These are phyloP conservation scores for Simplicillium sp. DNA, from an alignment of 2,329 filamentous ascomycete species.

Conservation along the genomic window DNA sequence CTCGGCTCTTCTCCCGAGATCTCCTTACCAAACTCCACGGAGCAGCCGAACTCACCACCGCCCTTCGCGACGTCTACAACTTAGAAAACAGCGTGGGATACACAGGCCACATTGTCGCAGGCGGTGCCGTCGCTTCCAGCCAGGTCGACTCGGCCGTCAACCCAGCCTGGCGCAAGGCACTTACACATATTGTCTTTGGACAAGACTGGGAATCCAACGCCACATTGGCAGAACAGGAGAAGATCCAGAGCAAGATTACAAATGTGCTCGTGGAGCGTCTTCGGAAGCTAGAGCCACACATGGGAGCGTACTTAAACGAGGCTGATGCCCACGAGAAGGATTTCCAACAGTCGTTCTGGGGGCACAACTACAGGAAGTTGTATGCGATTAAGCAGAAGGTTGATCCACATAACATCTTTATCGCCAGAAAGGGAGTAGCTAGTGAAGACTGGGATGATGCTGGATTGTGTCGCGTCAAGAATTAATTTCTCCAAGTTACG, in stretches of 20 bases:
- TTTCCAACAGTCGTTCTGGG: conserved; percentile 26
- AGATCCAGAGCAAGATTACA: conserved; percentile 16
- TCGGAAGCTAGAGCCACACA: conserved; percentile 13
- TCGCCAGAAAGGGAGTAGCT: conserved; percentile 24
- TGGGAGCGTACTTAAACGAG: conserved; percentile 19
- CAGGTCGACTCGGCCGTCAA: conserved; percentile 26
- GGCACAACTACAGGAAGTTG: conserved; percentile 21
- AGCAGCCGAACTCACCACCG: conserved; percentile 11
- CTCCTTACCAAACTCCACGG: conserved; percentile 17
- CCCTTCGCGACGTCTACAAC: conserved; percentile 10
- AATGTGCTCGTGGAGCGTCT: conserved; percentile 14
- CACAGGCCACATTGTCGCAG: conserved; percentile 11
- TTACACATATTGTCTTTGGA: conserved; percentile 21
- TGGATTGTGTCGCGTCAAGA: conserved; percentile 3
- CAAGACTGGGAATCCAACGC: conserved; percentile 14
- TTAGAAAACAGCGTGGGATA: conserved; percentile 7
- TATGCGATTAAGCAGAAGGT: conserved; percentile 23
- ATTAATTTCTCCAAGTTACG: not conserved
- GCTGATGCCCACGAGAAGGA: conserved; percentile 24
- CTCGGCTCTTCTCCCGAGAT: conserved; percentile 12
- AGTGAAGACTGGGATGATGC: conserved; percentile 24
- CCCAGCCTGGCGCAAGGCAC: conserved; percentile 28
- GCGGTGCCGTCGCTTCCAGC: conserved; percentile 6
- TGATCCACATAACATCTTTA: conserved; percentile 25
- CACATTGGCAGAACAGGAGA: conserved; percentile 14